Base-by-base conservation (phyloP, 257 asterid species). In the Galeopsis tetrahit region DNA sequence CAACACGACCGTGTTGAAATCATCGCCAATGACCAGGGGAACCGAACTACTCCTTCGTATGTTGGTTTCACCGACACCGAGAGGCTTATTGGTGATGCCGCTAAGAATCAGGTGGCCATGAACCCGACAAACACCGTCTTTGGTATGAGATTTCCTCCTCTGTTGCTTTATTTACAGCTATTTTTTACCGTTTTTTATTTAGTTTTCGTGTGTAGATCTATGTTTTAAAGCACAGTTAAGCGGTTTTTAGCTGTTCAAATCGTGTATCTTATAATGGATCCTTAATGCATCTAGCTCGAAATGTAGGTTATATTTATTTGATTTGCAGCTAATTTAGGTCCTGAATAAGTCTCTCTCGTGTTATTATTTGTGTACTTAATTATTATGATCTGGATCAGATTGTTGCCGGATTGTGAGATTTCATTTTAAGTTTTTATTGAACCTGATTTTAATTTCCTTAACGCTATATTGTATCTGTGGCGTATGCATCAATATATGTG, bases 31-130 rank as follows among this genome's bases (percentile, higher is more conserved):
- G 97, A 91, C 71, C 97, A 91, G 80, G 97, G 97, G 2, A 91
- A 91, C 87, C 68, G 97, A 43, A 91, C 97, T 3, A 91, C 97
- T 36, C 96, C 96, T 63, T 89, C 96, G 0, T 91, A 89, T 39
- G 97, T 91, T 11, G 97, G 72, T 1, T 91, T 91, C 69, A 91
- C 96, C 9, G 97, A 91, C 21, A 52, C 90, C 1, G 97, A 89
- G 78, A 66, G 97, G 63, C 94, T 91, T 33, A 89, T 91, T 38
- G 97, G 97, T n/a, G 97, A 91, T 10, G 96, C 97, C 7, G 97
- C 97, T 3, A 91, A 89, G 90, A 91, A 91, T 42, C 97, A 91
- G 88, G 97, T 89, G 17, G 97, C 97, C 49, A 91, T 89, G 97
- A 91, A 89, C 82, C 94, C 94, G 53, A 77, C 66, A 5, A 91